These are phyloP conservation scores for Lunularia cruciata DNA, from an alignment of 225 moss, liverwort and hornwort genomes.

Conservation along the genomic window DNA sequence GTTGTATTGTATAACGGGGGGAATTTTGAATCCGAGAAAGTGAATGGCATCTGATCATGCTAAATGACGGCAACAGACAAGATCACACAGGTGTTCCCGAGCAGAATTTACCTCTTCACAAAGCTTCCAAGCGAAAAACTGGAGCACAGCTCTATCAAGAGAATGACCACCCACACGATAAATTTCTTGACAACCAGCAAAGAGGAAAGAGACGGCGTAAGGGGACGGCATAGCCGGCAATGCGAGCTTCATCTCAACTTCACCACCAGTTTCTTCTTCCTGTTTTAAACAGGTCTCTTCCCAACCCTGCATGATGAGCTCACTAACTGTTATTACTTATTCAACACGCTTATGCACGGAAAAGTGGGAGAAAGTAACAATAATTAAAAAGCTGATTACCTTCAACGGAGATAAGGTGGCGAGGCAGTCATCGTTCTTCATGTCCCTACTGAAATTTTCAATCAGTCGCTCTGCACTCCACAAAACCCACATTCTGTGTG, in stretches of 20 bases:
- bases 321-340: neutral
- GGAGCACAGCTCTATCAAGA: constrained; percentile 77
- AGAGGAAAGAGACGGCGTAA: constrained; percentile 79
- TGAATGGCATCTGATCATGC: too few species aligned
- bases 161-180: constrained; percentile 90
- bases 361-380: neutral
- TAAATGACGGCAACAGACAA: too few species aligned
- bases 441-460: constrained; percentile 59
- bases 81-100: too few species aligned
- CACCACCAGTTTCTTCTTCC: constrained; percentile 75
- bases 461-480: constrained; percentile 83
- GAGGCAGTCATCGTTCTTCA: constrained; percentile 76
- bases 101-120: constrained; percentile 58
- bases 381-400: constrained; percentile 36
- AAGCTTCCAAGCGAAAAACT: constrained; percentile 80
- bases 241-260: constrained; percentile 80
- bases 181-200: constrained; percentile 83
- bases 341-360: neutral
- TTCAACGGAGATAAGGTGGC: constrained; percentile 73
- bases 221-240: constrained; percentile 95
- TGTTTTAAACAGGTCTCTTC: constrained; percentile 85
- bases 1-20: too few species aligned
- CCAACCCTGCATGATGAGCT: constrained; percentile 65
- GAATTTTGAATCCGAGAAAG: too few species aligned
- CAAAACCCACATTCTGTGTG: constrained; percentile 79